A percentile compares a stretch with the other conserved stretches of the same genome.
phyloP scores from a whole-genome alignment of 805 yeast species.

The Teunomyces atbi region DNA sequence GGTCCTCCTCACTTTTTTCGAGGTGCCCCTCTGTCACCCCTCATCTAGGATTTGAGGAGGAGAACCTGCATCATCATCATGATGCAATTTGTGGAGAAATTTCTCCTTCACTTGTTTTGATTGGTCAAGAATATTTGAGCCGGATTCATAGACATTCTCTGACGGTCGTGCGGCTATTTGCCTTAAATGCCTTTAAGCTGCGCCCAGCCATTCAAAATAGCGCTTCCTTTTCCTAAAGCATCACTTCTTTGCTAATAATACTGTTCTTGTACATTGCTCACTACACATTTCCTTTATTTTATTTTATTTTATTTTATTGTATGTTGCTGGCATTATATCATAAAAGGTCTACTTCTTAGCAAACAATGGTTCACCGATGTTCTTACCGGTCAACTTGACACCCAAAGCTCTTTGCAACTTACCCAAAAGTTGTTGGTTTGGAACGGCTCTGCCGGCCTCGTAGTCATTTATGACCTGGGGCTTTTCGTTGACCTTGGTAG shows the following conservation, averaged over 20 bases:
- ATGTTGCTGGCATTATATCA: conserved; percentile 2
- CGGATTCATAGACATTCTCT: neutral
- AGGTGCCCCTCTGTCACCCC: neutral
- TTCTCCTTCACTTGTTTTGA: no score
- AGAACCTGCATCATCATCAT: neutral
- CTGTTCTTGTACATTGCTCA: no score
- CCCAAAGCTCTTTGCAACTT: conserved; percentile 94
- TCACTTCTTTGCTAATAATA: no score
- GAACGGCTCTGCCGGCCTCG: conserved; percentile 95
- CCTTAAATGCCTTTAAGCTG: no score
- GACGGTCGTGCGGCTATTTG: no score
- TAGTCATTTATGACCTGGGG: conserved; percentile 94
- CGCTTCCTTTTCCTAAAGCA: no score
- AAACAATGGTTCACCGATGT: conserved; percentile 85
- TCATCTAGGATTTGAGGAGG: neutral
- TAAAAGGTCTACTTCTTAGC: conserved; percentile 46
- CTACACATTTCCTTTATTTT: neutral
- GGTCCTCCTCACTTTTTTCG: no score
- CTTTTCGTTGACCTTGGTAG: conserved; percentile 93
- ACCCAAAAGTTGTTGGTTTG: conserved; percentile 90
- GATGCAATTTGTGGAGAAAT: neutral
- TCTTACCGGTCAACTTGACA: conserved; percentile 92
- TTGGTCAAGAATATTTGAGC: neutral
- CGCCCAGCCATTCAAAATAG: no score
- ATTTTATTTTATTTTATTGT: neutral